Conservation (phyloP, 805 yeast species). For the Lipomyces mesembrius region DNA sequence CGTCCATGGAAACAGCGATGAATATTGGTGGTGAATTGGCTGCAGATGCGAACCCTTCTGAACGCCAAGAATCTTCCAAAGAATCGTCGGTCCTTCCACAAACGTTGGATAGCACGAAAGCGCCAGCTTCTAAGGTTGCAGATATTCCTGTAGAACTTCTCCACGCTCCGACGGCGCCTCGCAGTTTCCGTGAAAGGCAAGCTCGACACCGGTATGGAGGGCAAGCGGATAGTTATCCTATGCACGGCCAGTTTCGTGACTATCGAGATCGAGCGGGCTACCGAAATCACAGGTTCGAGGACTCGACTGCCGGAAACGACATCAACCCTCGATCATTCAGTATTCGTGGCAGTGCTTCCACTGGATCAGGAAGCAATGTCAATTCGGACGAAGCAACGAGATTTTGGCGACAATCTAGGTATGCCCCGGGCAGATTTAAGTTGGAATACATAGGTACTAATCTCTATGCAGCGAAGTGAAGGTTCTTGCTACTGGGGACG, state of each 20-base stretch:
- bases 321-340: neutral
- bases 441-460: neutral
- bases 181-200: constrained; percentile 14
- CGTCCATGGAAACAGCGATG: neutral
- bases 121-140: constrained; percentile 7
- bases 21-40: neutral
- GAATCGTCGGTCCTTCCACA: neutral
- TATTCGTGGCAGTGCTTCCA: constrained; percentile 4
- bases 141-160: constrained; percentile 22
- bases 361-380: neutral
- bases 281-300: neutral
- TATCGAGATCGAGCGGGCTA: neutral
- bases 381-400: neutral
- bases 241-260: neutral
- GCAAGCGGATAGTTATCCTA: neutral
- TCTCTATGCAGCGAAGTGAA: neutral
- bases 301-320: neutral
- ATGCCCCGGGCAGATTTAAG: neutral
- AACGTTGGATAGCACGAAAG: neutral
- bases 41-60: neutral
- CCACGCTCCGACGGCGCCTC: constrained; percentile 28
- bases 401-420: constrained; percentile 4
- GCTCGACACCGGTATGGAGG: constrained; percentile 1
- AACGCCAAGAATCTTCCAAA: neutral
- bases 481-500: constrained; percentile 1